Base-by-base conservation (phyloP, 2,329 filamentous ascomycete genomes). In the Aschersonia sp. region DNA sequence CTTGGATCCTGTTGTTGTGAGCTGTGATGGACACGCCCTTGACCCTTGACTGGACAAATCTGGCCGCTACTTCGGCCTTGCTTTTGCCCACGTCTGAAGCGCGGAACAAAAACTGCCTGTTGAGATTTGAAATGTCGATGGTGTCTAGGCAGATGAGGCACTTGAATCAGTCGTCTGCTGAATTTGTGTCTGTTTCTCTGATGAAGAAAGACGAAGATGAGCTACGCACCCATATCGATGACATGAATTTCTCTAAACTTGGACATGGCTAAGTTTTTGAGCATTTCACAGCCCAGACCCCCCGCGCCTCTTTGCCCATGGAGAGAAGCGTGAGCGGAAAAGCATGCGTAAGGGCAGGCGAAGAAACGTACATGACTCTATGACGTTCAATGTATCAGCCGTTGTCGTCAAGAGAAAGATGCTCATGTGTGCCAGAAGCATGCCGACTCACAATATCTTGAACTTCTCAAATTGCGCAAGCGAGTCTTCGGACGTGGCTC, bases 181-280 rank as follows among this genome's bases (percentile, higher is more conserved):
- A 7, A 38, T 12, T 7, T 38, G 32, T 38, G 32, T 38, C 7
- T 38, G 32, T 20, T 31, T 43, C 41, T 9, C 29, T 32, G 12
- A n/a, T 10, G 4, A 5, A 38, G 35, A 12, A 38, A 12, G 35
- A 38, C 7, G 12, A 7, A 38, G 35, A 38, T 12, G 12, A 38
- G 12, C 35, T n/a, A 61, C 73, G 50, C 67, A 84, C 85, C 87
- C 92, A 98, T 98, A 68, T 98, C 92, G 58, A 98, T 97, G 50
- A 98, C 92, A 70, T 98, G 89, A 55, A 98, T 96, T 59, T 95
- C 80, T 65, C 85, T 94, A 71, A 98, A 98, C 31, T 89, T 89
- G 2, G 91, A 96, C 47, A 98, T 75, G 42, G 92, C 92, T 35
- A 98, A 75, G 59, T 98, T 88, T 71, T 98, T 98, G 47, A 98